Evolutionary conservation across 2,329 filamentous ascomycete species (phyloP), one percentile per base, ranked within the genome.

Genomic region (Hypoxylon sp.): DNA sequence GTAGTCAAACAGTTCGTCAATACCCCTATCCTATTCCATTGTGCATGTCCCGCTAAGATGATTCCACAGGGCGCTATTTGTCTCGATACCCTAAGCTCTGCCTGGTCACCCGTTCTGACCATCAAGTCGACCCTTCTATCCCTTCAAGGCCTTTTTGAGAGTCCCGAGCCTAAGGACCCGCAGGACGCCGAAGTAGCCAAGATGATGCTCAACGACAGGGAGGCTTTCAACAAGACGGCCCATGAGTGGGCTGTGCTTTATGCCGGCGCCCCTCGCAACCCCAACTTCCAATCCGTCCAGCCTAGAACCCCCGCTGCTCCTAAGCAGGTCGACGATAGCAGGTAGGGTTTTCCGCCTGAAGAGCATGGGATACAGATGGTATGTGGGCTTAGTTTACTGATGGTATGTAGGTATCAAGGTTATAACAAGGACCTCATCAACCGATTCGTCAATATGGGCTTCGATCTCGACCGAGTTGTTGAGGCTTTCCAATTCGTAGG

Each of bases 51-150:
- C 6, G n/a, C 45, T 59, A 36, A 49, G 32, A 50, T 59, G 21
- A 30, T 9, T 30, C 7, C 10, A 7, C 69, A 98, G 93, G 96
- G 96, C 61, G 95, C 94, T 25, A 99, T 99, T 79, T 99, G 96
- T 77, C 89, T 99, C 60, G 96, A 99, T 78, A 98, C 94, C 0
- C 87, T 99, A 14, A 91, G 92, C 9, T 88, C 88, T 11, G 93
- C 92, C 73, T 99, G 96, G 96, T 97, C 95, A 5, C 96, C 96
- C 0, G 94, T 99, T 23, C 87, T 98, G 67, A 99, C 95, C 13
- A 95, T 99, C 80, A 98, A 98, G 82, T 97, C 93, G 19, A 93
- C 95, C 38, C 88, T 99, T 49, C 90, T 99, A 65, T 98, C 94
- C 28, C 86, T 99, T 32, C 94, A 97, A 79, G 95, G 94, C 72